Evolutionary conservation across 2,329 filamentous ascomycete genomes (phyloP), one percentile per base, ranked within the genome.

Genomic region (Paecilomyces fulvus): DNA sequence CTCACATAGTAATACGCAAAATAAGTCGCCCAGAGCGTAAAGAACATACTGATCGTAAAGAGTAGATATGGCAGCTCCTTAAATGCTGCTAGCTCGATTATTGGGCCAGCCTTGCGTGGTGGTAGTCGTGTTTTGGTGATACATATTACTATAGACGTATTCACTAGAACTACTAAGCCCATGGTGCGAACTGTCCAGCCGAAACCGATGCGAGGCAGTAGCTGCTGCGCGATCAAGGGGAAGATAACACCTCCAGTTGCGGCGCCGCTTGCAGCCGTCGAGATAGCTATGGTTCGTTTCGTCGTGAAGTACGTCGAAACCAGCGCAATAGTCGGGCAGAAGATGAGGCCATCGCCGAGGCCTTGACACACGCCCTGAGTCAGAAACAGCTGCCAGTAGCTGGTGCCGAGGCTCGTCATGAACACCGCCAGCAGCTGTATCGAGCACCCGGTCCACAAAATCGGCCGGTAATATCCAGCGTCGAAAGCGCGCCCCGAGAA

Each of bases 1-100:
- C 78, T 72, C 37, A 86, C 66, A 69, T 84, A 85, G 70, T 80
- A 84, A 61, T 82, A 83, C 8, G 77, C 77, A 56, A 83, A 79
- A 62, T 83, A 85, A 2, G 82, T 67, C 1, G 79, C 77, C 58
- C 75, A 72, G 63, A 82, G 81, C 55, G 65, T 65, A 56, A 76
- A 69, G 55, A 76, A 77, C 58, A 75, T 74, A 1, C 77, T 77
- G 3, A 75, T 56, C 1, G 75, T 68, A 59, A 80, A 79, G 3
- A 80, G 64, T 1, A 77, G 65, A 58, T 85, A 87, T n/a, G 81
- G 73, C 0, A 73, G 63, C 64, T 87, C 83, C 49, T 67, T 75
- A 61, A 87, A 84, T 0, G 83, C 82, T 1, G 69, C 70, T 77
- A 75, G 79, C 53, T 86, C 83, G 8, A 85, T 70, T 10, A 83